Evolutionary conservation across 768 basidiomycete genomes (phyloP).

Genomic region (Polyporus arcularius): DNA sequence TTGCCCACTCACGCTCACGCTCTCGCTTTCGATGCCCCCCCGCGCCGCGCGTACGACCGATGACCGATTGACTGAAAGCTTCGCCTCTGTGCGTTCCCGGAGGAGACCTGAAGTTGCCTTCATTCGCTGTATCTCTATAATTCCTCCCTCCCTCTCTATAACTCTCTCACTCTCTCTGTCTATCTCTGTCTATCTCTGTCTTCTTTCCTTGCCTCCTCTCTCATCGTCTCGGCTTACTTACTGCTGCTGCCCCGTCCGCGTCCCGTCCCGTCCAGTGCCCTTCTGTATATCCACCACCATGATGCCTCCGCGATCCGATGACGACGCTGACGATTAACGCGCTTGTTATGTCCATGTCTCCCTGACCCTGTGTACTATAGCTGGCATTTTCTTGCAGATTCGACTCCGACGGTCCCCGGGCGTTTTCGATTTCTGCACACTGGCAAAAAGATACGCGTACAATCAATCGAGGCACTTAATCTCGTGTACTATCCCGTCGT

Average conservation of each 20-base stretch:
- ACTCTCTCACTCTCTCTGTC: too few relatives aligned
- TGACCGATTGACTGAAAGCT: neutral
- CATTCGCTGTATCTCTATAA: slow-evolving; percentile 15
- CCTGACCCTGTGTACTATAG: neutral
- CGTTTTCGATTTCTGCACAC: too few relatives aligned
- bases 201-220: neutral
- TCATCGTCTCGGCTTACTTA: neutral
- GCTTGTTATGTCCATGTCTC: too few relatives aligned
- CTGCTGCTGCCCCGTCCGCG: neutral
- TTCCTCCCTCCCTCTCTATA: slow-evolving; percentile 1
- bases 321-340: neutral
- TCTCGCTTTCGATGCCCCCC: neutral
- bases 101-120: neutral
- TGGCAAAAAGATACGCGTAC: slow-evolving; percentile 1
- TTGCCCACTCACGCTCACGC: neutral
- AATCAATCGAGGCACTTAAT: neutral
- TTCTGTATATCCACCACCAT: neutral
- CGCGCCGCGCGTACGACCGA: neutral
- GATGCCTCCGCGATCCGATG: neutral
- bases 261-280: neutral
- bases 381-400: neutral
- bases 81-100: neutral
- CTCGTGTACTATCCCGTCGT: neutral
- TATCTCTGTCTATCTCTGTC: slow-evolving; percentile 4
- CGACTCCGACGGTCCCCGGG: too few relatives aligned